These are phyloP conservation scores for Aspergillus campestris DNA, from an alignment of 495 filamentous ascomycete genomes.

Conservation along the genomic window DNA sequence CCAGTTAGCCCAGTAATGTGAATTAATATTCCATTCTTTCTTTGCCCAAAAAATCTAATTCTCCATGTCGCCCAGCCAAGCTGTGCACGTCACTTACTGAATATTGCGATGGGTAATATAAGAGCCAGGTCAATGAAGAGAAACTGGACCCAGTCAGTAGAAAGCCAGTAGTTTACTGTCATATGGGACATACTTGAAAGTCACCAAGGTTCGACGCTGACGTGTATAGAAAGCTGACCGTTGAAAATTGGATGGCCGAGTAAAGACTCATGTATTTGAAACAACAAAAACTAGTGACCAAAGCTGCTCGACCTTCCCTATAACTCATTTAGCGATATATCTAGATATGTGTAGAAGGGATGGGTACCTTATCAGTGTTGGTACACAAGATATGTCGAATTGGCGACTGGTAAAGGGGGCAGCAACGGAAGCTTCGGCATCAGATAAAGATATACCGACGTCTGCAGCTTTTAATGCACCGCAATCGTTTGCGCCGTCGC, in stretches of 20 bases:
- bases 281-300: conserved; percentile 97
- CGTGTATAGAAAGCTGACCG: conserved; percentile 94
- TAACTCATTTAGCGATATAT: background rate
- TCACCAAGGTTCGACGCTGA: conserved; percentile 94
- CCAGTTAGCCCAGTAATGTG: background rate
- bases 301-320: conserved; percentile 84
- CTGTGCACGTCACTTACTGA: conserved; percentile 50
- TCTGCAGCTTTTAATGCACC: conserved; percentile 96
- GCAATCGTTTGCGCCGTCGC: conserved; percentile 97
- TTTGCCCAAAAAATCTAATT: background rate
- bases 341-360: background rate
- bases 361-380: conserved; percentile 69
- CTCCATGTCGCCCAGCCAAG: background rate
- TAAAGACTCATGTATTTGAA: conserved; percentile 99
- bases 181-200: conserved; percentile 58
- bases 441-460: conserved; percentile 96
- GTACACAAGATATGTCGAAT: conserved; percentile 96
- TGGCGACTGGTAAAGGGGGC: conserved; percentile 93
- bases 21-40: background rate
- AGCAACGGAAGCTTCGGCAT: conserved; percentile 95
- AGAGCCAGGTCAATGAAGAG: conserved; percentile 89
- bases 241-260: conserved; percentile 98
- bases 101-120: conserved; percentile 93
- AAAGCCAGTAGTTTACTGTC: background rate
- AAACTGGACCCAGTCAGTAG: conserved; percentile 45